phyloP scores from a whole-genome alignment of 1,284 basidiomycete genomes.

The Xanthoconium separans region DNA sequence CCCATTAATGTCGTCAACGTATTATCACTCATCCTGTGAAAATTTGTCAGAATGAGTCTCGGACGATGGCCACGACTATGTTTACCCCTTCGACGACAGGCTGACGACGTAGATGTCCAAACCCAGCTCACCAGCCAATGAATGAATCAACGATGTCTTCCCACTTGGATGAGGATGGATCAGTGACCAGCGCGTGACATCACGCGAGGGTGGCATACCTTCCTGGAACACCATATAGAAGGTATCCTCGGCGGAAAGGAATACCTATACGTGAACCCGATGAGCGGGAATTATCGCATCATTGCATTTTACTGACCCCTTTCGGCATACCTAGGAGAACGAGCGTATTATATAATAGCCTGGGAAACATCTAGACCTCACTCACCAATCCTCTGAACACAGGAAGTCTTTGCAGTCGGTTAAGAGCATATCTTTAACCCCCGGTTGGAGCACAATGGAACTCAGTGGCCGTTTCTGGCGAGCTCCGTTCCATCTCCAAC shows the following conservation, averaged over 20 bases:
- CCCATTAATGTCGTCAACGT: constrained; percentile 80
- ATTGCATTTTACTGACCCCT: constrained; percentile 53
- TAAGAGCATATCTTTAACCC: constrained; percentile 84
- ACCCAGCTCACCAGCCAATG: constrained; percentile 81
- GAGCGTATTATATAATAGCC: constrained; percentile 11
- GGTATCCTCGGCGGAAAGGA: constrained; percentile 82
- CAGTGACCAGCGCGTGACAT: constrained; percentile 5
- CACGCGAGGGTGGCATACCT: constrained; percentile 46
- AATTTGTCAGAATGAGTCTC: constrained; percentile 10
- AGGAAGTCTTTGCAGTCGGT: constrained; percentile 83
- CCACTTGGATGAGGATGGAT: constrained; percentile 47
- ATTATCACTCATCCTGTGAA: constrained; percentile 79
- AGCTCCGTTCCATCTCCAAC: constrained; percentile 85
- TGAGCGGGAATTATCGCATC: constrained; percentile 20
- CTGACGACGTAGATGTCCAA: constrained; percentile 87
- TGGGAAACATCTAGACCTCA: constrained; percentile 17
- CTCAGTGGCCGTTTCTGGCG: constrained; percentile 84
- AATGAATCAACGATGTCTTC: constrained; percentile 82
- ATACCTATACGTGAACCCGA: constrained; percentile 52
- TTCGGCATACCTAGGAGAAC: constrained; percentile 70
- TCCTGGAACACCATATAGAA: constrained; percentile 81
- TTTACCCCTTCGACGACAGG: constrained; percentile 79
- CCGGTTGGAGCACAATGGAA: constrained; percentile 81
- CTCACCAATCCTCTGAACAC: constrained; percentile 78
- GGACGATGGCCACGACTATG: constrained; percentile 2